Base-by-base conservation (phyloP, 2,329 filamentous ascomycete genomes). In the Verticillium albo-atrum region DNA sequence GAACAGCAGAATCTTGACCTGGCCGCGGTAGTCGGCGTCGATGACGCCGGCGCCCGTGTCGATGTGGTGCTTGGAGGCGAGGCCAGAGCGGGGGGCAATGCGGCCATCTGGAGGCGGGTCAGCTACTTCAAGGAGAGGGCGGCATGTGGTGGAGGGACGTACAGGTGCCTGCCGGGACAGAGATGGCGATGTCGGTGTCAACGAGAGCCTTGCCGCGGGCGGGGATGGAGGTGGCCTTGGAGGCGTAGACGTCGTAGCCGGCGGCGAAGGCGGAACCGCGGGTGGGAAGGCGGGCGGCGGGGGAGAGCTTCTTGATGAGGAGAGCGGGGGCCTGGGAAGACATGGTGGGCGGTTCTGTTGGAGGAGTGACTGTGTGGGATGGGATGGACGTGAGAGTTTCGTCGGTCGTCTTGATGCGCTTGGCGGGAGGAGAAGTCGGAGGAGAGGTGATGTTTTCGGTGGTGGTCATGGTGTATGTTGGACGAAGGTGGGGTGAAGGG, bases 11-110 rank as follows among this genome's bases (percentile, higher is more conserved):
- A 99, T 90, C 81, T 96, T 97, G 69, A 99, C 89, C 66, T 90
- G 90, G 23, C 95, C 95, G 35, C 95, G 86, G 80, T 99, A 99
- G 76, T 99, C 95, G 34, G 94, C 93, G 75, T 99, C 95, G 68
- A 99, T 98, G 64, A 99, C 95, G 58, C 95, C 95, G 0, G 95
- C 95, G 63, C 96, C 92, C 0, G 91, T 95, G 74, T 97, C 92
- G 73, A 99, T 98, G 77, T 93, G 95, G 79, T 98, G 87, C 80
- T 99, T 99, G 62, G 88, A 82, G 2, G 94, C 94, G 35, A 97
- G 88, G 54, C 92, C 92, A n/a, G 91, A 95, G 65, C 93, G 90
- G 10, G 93, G 93, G 3, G 93, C 93, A 58, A 97, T 87, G 60
- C 93, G 89, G 66, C 94, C 94, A 72, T 98, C 91, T 94, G 59